phyloP scores from a whole-genome alignment of 2,329 filamentous ascomycete genomes.

The Fusarium sacchari region DNA sequence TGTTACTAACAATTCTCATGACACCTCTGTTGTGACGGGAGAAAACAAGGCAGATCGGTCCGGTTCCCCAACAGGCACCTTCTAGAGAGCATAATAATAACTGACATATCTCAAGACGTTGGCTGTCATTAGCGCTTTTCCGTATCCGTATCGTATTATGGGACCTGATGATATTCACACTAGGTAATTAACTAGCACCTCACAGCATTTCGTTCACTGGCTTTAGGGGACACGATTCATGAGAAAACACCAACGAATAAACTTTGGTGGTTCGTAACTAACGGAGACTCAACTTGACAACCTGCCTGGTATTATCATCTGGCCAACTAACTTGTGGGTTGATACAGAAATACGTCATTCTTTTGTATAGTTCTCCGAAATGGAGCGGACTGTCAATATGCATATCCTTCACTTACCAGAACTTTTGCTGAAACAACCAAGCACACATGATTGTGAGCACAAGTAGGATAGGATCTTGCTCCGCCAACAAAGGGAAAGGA shows the following conservation, averaged over 20 bases:
- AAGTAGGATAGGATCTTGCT: no score
- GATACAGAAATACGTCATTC: neutral
- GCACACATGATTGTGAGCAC: neutral
- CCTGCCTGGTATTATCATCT: neutral
- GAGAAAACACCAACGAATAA: neutral
- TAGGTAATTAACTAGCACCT: neutral
- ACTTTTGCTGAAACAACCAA: neutral
- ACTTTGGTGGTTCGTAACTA: neutral
- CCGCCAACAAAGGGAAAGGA: neutral
- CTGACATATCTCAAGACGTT: neutral
- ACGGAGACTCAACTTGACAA: neutral
- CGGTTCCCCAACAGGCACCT: neutral
- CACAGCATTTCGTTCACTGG: neutral
- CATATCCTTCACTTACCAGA: neutral
- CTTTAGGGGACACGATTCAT: constrained; percentile 10
- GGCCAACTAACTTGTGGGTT: neutral
- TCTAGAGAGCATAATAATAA: neutral
- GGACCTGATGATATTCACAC: neutral
- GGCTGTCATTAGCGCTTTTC: constrained; percentile 8
- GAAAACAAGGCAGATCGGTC: neutral
- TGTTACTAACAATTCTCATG: neutral
- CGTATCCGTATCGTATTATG: constrained; percentile 7
- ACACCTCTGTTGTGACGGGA: neutral
- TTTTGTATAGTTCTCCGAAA: neutral
- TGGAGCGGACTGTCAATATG: neutral